Evolutionary conservation across 192 early-diverging fungal species (phyloP).

Genomic region (Umbelopsis ramanniana): DNA sequence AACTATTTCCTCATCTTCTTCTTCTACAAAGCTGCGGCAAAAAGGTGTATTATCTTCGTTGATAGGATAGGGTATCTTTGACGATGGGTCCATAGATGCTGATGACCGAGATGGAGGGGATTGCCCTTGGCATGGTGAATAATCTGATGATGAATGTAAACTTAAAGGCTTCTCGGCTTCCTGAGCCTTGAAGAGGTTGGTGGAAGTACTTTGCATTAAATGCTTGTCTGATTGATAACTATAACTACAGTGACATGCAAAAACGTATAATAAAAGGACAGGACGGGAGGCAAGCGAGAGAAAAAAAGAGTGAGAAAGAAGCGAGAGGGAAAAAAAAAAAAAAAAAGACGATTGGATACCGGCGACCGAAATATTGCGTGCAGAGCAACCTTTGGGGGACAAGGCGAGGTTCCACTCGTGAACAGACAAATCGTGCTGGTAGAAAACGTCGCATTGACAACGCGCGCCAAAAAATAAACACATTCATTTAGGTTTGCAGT

Average conservation of each 20-base stretch:
- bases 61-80: slow-evolving; percentile 8
- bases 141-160: slow-evolving; percentile 13
- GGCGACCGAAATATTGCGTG: slow-evolving; percentile 5
- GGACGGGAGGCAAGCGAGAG: neutral
- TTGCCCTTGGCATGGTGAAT: neutral
- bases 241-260: neutral
- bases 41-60: neutral
- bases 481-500: neutral
- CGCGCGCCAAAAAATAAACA: no score
- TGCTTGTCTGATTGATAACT: neutral
- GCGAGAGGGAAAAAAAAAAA: no score
- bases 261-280: slow-evolving; percentile 2
- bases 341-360: neutral
- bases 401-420: no score
- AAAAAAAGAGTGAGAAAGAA: slow-evolving; percentile 9
- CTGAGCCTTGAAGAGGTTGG: slow-evolving; percentile 6
- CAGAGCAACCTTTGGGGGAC: no score
- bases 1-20: slow-evolving; percentile 15
- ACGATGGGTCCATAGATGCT: neutral
- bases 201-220: slow-evolving; percentile 14
- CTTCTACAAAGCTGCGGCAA: slow-evolving; percentile 1
- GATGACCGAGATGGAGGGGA: neutral
- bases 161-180: neutral
- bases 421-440: no score
- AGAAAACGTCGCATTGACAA: no score